These are phyloP conservation scores for Dendrobium huoshanense DNA, from an alignment of 106 monocot genomes.

Conservation along the genomic window DNA sequence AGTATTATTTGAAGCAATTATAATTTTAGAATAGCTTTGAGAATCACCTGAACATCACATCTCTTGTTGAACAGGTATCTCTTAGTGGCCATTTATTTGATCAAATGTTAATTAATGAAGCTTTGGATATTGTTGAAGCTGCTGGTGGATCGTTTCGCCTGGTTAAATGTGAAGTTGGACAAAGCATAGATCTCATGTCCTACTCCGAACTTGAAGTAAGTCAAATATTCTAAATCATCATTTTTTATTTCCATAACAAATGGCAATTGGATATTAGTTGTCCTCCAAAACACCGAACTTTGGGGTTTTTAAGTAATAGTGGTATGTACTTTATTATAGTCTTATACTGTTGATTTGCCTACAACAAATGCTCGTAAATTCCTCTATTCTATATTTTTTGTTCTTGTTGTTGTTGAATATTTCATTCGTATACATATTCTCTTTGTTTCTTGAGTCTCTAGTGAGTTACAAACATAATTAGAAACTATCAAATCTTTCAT, in stretches of 20 bases:
- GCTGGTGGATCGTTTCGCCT: slow-evolving; percentile 83
- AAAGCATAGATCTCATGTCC: slow-evolving; percentile 64
- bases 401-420: too few relatives aligned
- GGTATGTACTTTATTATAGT: background rate
- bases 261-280: background rate
- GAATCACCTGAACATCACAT: background rate
- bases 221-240: slow-evolving; percentile 4
- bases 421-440: too few relatives aligned
- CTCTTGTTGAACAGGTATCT: slow-evolving; percentile 54
- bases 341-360: background rate
- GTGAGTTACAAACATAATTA: too few relatives aligned
- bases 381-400: too few relatives aligned
- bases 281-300: background rate
- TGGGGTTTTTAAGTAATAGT: background rate
- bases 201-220: slow-evolving; percentile 95
- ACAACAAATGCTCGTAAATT: too few relatives aligned
- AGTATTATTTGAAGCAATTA: background rate
- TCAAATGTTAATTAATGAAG: slow-evolving; percentile 90
- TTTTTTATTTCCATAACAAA: background rate
- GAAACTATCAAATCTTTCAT: too few relatives aligned
- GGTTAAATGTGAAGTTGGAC: slow-evolving; percentile 85
- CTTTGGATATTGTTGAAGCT: slow-evolving; percentile 87
- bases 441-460: too few relatives aligned
- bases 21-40: slow-evolving; percentile 2
- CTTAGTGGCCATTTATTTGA: slow-evolving; percentile 96